These are phyloP conservation scores for Ceratobasidium sp. DNA, from an alignment of 1,284 basidiomycete genomes.

Conservation along the genomic window DNA sequence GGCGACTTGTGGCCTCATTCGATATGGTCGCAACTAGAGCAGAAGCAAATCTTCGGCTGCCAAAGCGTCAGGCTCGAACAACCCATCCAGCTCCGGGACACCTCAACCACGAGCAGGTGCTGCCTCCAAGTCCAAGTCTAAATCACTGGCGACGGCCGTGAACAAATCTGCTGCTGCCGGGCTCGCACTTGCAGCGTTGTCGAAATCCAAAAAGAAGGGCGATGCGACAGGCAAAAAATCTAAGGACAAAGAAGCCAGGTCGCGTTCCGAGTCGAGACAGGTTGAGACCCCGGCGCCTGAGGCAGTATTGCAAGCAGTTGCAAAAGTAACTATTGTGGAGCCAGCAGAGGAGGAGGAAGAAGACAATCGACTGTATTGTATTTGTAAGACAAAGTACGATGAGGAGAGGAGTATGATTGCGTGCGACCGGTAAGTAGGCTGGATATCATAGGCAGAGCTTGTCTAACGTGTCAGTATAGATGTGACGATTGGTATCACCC, in stretches of 20 bases:
- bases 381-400: constrained; percentile 85
- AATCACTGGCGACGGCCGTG: constrained; percentile 28
- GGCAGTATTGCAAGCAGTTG: constrained; percentile 10
- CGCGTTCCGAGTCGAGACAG: constrained; percentile 42
- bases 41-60: constrained; percentile 21
- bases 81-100: constrained; percentile 18
- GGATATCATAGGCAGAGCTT: background rate
- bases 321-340: constrained; percentile 31
- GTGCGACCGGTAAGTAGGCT: constrained; percentile 78
- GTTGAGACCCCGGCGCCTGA: constrained; percentile 41
- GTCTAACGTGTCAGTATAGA: constrained; percentile 58
- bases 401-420: constrained; percentile 89
- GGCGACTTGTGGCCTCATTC: background rate
- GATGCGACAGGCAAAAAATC: constrained; percentile 35
- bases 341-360: constrained; percentile 65
- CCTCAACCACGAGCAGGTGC: constrained; percentile 39
- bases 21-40: constrained; percentile 5
- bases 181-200: constrained; percentile 32
- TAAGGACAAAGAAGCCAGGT: constrained; percentile 37
- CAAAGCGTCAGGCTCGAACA: constrained; percentile 36
- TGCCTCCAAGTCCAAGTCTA: constrained; percentile 40
- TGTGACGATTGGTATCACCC: constrained; percentile 94
- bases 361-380: constrained; percentile 85
- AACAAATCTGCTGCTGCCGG: constrained; percentile 41
- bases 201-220: constrained; percentile 44